Base-by-base conservation (phyloP, 83 land plant species). In the Diphasiastrum complanatum region DNA sequence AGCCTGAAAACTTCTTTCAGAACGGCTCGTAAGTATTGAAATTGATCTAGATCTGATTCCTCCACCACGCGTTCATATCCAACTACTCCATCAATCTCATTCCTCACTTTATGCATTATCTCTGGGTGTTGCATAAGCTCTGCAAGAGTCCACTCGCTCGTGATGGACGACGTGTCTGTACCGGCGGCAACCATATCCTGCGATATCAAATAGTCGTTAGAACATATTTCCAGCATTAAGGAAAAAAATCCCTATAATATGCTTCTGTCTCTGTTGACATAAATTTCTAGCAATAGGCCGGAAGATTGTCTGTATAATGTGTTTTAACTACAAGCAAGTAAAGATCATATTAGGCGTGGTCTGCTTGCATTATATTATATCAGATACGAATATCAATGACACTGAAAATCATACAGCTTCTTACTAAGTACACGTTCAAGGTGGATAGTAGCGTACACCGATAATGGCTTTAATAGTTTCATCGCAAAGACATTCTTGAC, bases 131-230 rank as follows among this genome's bases (percentile, higher is more conserved):
- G n/a, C n/a, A n/a, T n/a, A n/a, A n/a, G n/a, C n/a, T n/a, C n/a
- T n/a, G n/a, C n/a, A n/a, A n/a, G n/a, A n/a, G n/a, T n/a, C n/a
- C n/a, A n/a, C n/a, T n/a, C n/a, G n/a, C 52, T 18, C n/a, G 71
- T 68, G 8, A 46, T 68, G 1, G 71, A 45, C 1, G 71, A 28
- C 3, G 71, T 68, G 43, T 68, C 71, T 14, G 71, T 68, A 16
- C 71, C 71, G 5, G 71, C 71, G 4, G 71, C 71, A 27, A 58
- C 65, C 71, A 68, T 45, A 36, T 68, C 71, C 63, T 53, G 62
- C 46, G 19, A 49, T 10, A 19, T 20, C 8, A 20, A 19, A 20
- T n/a, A n/a, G n/a, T n/a, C n/a, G n/a, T n/a, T 11, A 14, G 19
- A 14, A 38, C 8, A 38, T 14, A 38, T 8, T 14, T 38, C 43